Percentiles rank a stretch among this genome's conserved stretches.
These are phyloP conservation scores for Eutrema salsugineum DNA, from an alignment of 441 rosid genomes.

Conservation along the genomic window DNA sequence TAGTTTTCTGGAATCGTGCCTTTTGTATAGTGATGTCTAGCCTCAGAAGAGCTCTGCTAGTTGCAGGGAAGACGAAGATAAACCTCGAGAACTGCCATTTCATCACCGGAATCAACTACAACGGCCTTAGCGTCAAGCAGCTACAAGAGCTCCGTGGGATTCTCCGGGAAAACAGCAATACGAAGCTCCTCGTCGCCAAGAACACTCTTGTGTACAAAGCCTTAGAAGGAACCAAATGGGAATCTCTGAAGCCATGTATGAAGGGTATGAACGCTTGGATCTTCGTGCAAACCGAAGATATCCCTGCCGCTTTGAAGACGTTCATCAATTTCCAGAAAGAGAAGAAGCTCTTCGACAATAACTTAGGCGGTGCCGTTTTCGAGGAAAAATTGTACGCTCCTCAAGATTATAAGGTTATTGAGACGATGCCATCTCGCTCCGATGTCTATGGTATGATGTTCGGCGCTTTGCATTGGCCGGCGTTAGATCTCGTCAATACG, in stretches of 20 bases:
- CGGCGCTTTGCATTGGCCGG: slow-evolving; percentile 72
- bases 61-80: slow-evolving; percentile 37
- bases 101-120: slow-evolving; percentile 71
- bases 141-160: slow-evolving; percentile 69
- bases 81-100: slow-evolving; percentile 77
- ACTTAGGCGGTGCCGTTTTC: slow-evolving; percentile 81
- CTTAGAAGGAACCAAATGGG: slow-evolving; percentile 86
- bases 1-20: not conserved
- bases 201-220: slow-evolving; percentile 84
- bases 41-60: slow-evolving; percentile 28
- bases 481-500: slow-evolving; percentile 66
- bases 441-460: slow-evolving; percentile 68
- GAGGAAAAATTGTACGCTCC: slow-evolving; percentile 83
- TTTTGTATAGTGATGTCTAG: slow-evolving; percentile 8
- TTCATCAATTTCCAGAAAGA: slow-evolving; percentile 72
- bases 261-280: slow-evolving; percentile 95
- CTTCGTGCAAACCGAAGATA: slow-evolving; percentile 83
- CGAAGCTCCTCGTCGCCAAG: slow-evolving; percentile 78
- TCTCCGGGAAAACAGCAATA: slow-evolving; percentile 57
- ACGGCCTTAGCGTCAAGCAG: slow-evolving; percentile 75
- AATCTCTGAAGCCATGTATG: slow-evolving; percentile 84
- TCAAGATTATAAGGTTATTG: slow-evolving; percentile 64
- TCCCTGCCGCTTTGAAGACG: slow-evolving; percentile 75
- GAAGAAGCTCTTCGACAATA: slow-evolving; percentile 61
- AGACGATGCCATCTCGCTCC: slow-evolving; percentile 72